These are phyloP conservation scores for Zostera marina DNA, from an alignment of 116 monocot species.

Conservation along the genomic window DNA sequence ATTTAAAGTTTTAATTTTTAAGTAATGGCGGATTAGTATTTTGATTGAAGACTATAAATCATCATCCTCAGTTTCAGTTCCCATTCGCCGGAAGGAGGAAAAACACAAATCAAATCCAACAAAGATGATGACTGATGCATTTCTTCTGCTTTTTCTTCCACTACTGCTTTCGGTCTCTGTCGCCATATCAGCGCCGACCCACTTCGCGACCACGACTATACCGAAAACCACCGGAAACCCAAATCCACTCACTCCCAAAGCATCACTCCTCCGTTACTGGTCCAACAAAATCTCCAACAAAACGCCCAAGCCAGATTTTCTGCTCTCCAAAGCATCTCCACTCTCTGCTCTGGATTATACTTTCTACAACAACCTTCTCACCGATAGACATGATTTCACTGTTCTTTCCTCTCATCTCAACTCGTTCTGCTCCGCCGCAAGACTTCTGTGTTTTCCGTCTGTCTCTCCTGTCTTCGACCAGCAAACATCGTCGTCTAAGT, in stretches of 20 bases:
- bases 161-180: constrained; percentile 1
- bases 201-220: constrained; percentile 7
- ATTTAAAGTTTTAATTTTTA: no score
- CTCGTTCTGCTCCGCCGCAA: constrained; percentile 14
- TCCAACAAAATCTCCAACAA: constrained; percentile 15
- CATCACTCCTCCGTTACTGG: constrained; percentile 26
- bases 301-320: constrained; percentile 16
- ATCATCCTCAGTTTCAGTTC: no score
- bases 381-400: not conserved
- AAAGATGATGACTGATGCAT: no score
- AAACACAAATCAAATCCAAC: no score
- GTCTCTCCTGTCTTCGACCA: constrained; percentile 13
- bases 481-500: constrained; percentile 5
- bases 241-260: constrained; percentile 20
- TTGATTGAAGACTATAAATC: no score
- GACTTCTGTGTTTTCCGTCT: constrained; percentile 11
- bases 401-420: constrained; percentile 10
- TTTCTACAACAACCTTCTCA: constrained; percentile 13
- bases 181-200: not conserved
- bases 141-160: not conserved
- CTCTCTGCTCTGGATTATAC: constrained; percentile 13
- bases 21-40: no score
- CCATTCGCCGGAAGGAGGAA: no score
- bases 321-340: constrained; percentile 26
- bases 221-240: constrained; percentile 3